Evolutionary conservation across 306 rosid species (phyloP), one percentile per base, ranked within the genome.

Genomic region (Cucumis melo): DNA sequence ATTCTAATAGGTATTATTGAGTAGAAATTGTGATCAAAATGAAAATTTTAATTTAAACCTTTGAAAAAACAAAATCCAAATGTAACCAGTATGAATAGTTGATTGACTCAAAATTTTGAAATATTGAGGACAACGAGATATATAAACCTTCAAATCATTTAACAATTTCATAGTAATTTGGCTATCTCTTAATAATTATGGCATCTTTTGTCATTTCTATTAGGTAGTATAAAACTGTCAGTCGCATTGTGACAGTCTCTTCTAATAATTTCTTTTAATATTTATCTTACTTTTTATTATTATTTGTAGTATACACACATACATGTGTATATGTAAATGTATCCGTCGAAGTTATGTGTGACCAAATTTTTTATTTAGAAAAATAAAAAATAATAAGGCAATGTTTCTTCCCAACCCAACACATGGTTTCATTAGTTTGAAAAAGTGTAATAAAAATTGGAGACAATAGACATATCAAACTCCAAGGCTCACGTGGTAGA

Each of bases 381-480:
- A 24, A 67, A 58, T 50, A 14, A 15, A 50, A 50, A 50, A 0
- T 27, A 27, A 72, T 2, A 55, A 38, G 79, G 36, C 38, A 74
- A 56, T 84, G 91, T 86, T 61, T 53, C 83, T 80, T 62, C 78
- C 91, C 87, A 84, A 84, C 89, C 87, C 77, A 76, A 81, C 87
- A 88, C 50, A 78, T 80, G 83, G 74, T 85, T 86, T 79, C 59
- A 48, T 38, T n/a, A 44, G 75, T 71, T 71, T 48, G 76, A 48
- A 71, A 42, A 48, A 15, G 8, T 24, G 60, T 59, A 48, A 27
- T 50, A 27, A 71, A 51, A 66, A 46, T 24, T 48, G 76, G 56
- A 50, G 76, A 71, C 76, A 48, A 71, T 46, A 8, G 56, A 48
- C 24, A 71, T 46, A 42, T 15, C 59, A 15, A 50, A 46, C 16